Base-by-base conservation (phyloP, 1,139 yeast species). In the Tardiomyces digboiensis region DNA sequence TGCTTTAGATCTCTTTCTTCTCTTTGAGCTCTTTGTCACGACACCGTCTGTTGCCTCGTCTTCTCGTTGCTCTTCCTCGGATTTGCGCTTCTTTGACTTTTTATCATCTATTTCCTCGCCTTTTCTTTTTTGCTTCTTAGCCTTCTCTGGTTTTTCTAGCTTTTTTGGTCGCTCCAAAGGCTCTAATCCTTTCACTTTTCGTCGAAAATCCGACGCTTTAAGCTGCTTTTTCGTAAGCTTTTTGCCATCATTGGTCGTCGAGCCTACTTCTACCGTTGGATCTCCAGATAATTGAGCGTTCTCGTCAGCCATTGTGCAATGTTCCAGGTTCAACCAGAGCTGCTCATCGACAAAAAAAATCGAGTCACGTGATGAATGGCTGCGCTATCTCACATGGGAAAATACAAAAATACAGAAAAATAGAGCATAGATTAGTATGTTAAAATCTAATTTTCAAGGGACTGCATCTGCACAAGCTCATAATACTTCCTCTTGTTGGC, bases 1-100 rank as follows among this genome's bases (percentile, higher is more conserved):
- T n/a, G 16, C 33, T 5, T n/a, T 13, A n/a, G 8, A n/a, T 6
- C 14, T 38, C 39, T 19, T n/a, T 14, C 39, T 19, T 4, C 23
- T 12, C 23, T 20, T 38, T 7, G 50, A 26, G 16, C 33, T 4
- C 33, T 26, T 26, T 13, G 39, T 59, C 66, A 65, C 71, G 77
- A 75, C 3, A 89, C 82, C 61, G 82, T 82, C 38, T 44, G 50
- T 38, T 16, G 19, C 10, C 38, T 38, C 44, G 37, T 40, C 45
- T 29, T 23, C 40, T n/a, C 43, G 18, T 23, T 37, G 21, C 21
- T 36, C 19, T 29, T 37, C 41, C 19, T 42, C 41, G 2, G 40
- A 21, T 26, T 42, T 42, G 21, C 40, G 21, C 23, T 41, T 43
- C 29, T 36, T 36, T 16, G 21, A 16, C 41, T 8, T 18, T 21